Conservation (phyloP, 768 basidiomycete species). For the Boletus fagicola region DNA sequence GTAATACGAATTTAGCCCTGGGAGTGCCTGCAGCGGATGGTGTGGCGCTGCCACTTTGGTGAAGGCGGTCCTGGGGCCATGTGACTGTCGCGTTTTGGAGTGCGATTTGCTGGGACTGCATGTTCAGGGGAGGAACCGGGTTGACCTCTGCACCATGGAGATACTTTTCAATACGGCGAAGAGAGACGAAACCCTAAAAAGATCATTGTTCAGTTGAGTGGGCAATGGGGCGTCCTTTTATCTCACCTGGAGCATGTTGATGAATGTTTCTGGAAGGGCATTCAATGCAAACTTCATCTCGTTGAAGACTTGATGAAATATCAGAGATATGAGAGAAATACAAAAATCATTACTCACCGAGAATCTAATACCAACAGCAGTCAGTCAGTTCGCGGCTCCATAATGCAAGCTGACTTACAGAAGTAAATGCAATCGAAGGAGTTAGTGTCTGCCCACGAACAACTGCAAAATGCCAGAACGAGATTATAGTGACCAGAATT, state of each 20-base stretch:
- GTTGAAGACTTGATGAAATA: conserved; percentile 57
- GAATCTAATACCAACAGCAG: conserved; percentile 32
- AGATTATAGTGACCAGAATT: conserved; percentile 57
- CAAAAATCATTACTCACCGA: conserved; percentile 32
- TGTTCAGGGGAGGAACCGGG: conserved; percentile 53
- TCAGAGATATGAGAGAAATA: conserved; percentile 2
- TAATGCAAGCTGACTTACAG: conserved; percentile 37
- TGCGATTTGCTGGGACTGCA: conserved; percentile 60
- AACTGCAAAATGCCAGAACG: conserved; percentile 74
- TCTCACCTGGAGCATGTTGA: conserved; percentile 78
- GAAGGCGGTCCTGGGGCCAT: conserved; percentile 78
- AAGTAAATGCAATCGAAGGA: conserved; percentile 83
- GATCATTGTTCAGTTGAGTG: not conserved
- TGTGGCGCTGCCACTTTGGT: conserved; percentile 41
- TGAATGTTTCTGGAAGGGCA: conserved; percentile 86
- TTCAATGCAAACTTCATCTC: conserved; percentile 89
- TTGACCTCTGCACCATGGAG: conserved; percentile 71
- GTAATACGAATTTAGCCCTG: conserved; percentile 71
- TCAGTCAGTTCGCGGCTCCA: not conserved
- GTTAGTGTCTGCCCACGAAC: conserved; percentile 66
- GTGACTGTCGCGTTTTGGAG: conserved; percentile 86
- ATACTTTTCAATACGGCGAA: conserved; percentile 91
- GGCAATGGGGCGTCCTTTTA: not conserved
- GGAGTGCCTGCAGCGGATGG: conserved; percentile 70
- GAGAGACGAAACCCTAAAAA: conserved; percentile 69